Conservation (phyloP, 768 basidiomycete genomes). For the Kwoniella shandongensis region DNA sequence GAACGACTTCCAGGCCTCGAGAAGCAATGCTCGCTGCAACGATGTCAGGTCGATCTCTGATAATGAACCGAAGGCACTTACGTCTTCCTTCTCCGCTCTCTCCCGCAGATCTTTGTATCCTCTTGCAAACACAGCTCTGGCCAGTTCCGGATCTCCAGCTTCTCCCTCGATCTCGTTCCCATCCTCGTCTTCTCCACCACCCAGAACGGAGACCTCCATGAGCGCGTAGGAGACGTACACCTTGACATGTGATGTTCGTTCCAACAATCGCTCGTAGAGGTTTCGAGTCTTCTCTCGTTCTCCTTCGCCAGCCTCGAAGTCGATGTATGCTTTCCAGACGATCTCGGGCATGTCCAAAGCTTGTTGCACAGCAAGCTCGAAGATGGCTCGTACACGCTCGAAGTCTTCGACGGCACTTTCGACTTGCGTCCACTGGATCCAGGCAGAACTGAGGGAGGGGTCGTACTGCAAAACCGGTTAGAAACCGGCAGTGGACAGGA, state of each 20-base stretch:
- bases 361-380: conserved; percentile 85
- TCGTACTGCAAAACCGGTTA: conserved; percentile 63
- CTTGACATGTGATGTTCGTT: conserved; percentile 87
- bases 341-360: conserved; percentile 89
- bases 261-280: conserved; percentile 82
- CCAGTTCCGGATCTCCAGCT: conserved; percentile 65
- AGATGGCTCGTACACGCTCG: conserved; percentile 85
- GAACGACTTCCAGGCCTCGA: conserved; percentile 94
- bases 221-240: conserved; percentile 88
- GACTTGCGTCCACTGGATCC: conserved; percentile 94
- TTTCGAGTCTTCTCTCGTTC: conserved; percentile 80
- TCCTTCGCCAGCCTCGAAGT: conserved; percentile 92
- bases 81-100: conserved; percentile 83
- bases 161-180: conserved; percentile 62
- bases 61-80: conserved; percentile 52
- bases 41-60: conserved; percentile 8
- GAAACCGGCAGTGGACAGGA: not conserved
- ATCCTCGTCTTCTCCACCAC: conserved; percentile 52
- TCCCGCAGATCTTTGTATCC: conserved; percentile 83
- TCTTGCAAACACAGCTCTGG: conserved; percentile 77
- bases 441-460: conserved; percentile 83
- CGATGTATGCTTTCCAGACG: conserved; percentile 73
- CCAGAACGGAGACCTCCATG: conserved; percentile 73
- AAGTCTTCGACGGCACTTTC: conserved; percentile 85
- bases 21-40: conserved; percentile 76